phyloP scores from a whole-genome alignment of 495 filamentous ascomycete genomes.

The Aspergillus incahuasiensis region DNA sequence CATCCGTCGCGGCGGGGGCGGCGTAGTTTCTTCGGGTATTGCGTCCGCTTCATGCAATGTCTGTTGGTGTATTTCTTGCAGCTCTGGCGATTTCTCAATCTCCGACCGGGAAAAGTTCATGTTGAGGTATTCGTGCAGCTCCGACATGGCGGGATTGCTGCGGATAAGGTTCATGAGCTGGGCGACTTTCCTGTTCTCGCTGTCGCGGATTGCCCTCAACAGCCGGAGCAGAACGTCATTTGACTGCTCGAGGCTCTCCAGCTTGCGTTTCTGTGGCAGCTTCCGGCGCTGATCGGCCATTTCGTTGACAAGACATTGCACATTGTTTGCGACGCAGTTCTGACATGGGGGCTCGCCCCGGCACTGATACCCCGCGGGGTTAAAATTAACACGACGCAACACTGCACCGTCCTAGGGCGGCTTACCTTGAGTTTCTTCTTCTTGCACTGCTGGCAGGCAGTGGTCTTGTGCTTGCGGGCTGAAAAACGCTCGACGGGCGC shows the following conservation, averaged over 20 bases:
- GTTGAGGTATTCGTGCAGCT: constrained; percentile 22
- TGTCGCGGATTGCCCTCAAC: constrained; percentile 18
- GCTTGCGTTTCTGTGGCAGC: constrained; percentile 25
- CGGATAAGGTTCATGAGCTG: constrained; percentile 27
- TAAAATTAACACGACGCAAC: no score
- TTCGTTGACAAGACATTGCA: constrained; percentile 25
- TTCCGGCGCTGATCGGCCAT: constrained; percentile 29
- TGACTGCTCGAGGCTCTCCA: constrained; percentile 23
- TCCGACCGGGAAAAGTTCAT: constrained; percentile 17
- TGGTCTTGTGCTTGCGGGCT: constrained; percentile 23
- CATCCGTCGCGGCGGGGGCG: constrained; percentile 15
- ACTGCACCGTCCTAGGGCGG: not conserved
- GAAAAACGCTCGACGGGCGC: constrained; percentile 11
- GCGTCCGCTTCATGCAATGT: constrained; percentile 9
- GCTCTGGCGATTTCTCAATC: constrained; percentile 17
- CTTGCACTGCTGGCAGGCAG: constrained; percentile 28
- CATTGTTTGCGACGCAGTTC: constrained; percentile 23
- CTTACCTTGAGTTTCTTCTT: constrained; percentile 29
- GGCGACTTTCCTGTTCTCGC: constrained; percentile 15
- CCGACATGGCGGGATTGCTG: constrained; percentile 22
- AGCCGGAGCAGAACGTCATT: constrained; percentile 18
- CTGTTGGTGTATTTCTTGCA: constrained; percentile 15
- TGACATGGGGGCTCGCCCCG: constrained; percentile 26
- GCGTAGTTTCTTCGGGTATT: not conserved
- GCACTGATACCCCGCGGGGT: constrained; percentile 16